Conservation (phyloP, 1,284 basidiomycete genomes). For the Cutaneotrichosporon dermatis region DNA sequence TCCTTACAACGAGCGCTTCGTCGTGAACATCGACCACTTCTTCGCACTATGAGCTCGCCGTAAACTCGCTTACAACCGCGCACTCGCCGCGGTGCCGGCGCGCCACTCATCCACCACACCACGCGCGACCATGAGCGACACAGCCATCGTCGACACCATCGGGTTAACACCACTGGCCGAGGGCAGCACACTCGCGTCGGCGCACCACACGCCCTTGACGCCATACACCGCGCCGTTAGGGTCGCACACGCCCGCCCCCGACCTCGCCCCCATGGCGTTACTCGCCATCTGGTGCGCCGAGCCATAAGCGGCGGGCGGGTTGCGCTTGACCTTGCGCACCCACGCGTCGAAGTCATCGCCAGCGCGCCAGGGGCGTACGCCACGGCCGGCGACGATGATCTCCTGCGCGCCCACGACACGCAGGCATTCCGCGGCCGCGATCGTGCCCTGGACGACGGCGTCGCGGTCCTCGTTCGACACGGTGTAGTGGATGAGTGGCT, state of each 20-base stretch:
- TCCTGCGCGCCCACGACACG: conserved; percentile 48
- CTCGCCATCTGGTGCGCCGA: conserved; percentile 50
- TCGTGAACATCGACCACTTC: too few relatives aligned
- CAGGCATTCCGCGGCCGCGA: conserved; percentile 47
- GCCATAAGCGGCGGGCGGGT: conserved; percentile 20
- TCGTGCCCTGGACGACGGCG: conserved; percentile 44
- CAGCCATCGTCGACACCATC: conserved; percentile 48
- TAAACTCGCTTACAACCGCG: too few relatives aligned
- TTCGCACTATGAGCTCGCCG: too few relatives aligned
- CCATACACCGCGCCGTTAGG: conserved; percentile 50
- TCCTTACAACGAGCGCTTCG: too few relatives aligned
- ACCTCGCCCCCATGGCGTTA: conserved; percentile 46
- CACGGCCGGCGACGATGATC: conserved; percentile 45
- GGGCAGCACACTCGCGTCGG: conserved; percentile 50
- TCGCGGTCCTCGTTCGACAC: conserved; percentile 45
- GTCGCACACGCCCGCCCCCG: conserved; percentile 44
- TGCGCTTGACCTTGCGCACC: conserved; percentile 30
- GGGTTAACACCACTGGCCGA: conserved; percentile 52
- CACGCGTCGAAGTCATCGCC: conserved; percentile 29
- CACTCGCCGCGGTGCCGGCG: too few relatives aligned
- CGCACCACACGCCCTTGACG: conserved; percentile 49
- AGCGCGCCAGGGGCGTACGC: conserved; percentile 27
- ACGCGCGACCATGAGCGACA: conserved; percentile 19
- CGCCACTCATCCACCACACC: conserved; percentile 6
- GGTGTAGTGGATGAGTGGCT: conserved; percentile 46